Evolutionary conservation across 345 rosid genomes (phyloP), one percentile per base, ranked within the genome.

Genomic region (Eucalyptus sp.): DNA sequence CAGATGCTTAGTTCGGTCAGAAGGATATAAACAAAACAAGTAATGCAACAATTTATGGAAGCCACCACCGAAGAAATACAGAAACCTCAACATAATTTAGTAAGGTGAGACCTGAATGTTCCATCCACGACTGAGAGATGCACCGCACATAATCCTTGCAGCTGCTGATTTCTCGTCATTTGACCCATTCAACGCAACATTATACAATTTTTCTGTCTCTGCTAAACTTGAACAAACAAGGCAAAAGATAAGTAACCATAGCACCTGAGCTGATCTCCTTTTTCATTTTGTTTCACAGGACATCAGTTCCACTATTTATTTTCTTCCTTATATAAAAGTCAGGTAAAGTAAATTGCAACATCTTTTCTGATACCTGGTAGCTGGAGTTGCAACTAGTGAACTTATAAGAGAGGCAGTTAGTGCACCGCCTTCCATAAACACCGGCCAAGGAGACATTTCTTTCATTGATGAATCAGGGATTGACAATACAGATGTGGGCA

Each of bases 41-140:
- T 20, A 76, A 76, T 76, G 84, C 27, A 22, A 76, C 84, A 76
- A 76, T 85, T 49, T 15, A 85, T 49, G 43, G 56, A 85, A 85
- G 56, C 41, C 18, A 85, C 87, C 25, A 31, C 46, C 15, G 27
- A 50, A 24, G n/a, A 88, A 87, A 66, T 86, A 88, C 86, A 90
- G 60, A 37, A 68, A 76, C 29, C 79, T 76, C 25, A 48, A 46
- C 18, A 87, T 83, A 89, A 56, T 84, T 86, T 33, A 18, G 13
- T 50, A 50, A 86, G 71, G 48, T 76, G 88, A 51, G 86, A 95
- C 97, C 97, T 95, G 97, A 91, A 95, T 92, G 92, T 93, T 94
- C 97, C 97, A 95, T 90, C 97, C 97, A 87, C 56, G 89, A 79
- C 90, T 92, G 29, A 95, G 93, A 62, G 97, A 93, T 90, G 96